phyloP scores from a whole-genome alignment of 2,329 filamentous ascomycete genomes.

The Aspergillus texensis region DNA sequence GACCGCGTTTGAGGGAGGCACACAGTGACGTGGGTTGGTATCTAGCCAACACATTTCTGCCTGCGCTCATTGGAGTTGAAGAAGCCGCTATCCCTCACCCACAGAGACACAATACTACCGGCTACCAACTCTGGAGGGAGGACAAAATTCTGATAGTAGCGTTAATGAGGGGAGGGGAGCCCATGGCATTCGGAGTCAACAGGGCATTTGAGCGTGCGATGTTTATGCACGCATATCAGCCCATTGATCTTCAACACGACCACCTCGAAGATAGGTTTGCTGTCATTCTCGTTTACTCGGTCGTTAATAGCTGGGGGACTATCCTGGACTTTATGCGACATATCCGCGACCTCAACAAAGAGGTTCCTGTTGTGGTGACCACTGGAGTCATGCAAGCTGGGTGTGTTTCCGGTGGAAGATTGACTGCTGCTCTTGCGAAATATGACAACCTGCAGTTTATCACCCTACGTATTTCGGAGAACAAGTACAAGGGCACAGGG shows the following conservation, averaged over 20 bases:
- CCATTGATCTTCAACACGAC: conserved; percentile 45
- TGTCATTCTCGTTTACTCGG: conserved; percentile 62
- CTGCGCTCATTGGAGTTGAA: conserved; percentile 53
- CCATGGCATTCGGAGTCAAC: conserved; percentile 62
- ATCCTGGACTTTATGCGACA: conserved; percentile 53
- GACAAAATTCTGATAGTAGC: conserved; percentile 56
- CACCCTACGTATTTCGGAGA: conserved; percentile 59
- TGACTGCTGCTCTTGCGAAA: conserved; percentile 10
- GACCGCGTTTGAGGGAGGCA: conserved; percentile 51
- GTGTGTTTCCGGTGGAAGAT: conserved; percentile 26
- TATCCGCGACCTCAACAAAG: conserved; percentile 45
- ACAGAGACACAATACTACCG: conserved; percentile 48
- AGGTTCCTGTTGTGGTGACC: conserved; percentile 56
- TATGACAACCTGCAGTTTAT: conserved; percentile 44
- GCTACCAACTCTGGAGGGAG: conserved; percentile 54
- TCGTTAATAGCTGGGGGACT: conserved; percentile 61
- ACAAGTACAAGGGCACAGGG: conserved; percentile 57
- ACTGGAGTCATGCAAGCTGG: conserved; percentile 57
- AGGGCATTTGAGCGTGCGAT: conserved; percentile 55
- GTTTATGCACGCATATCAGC: conserved; percentile 52
- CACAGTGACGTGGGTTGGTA: conserved; percentile 57
- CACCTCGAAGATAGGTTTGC: conserved; percentile 46
- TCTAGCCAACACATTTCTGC: conserved; percentile 54
- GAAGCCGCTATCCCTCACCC: conserved; percentile 55
- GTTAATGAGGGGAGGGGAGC: conserved; percentile 65